Conservation (phyloP, 2,329 filamentous ascomycete genomes). For the Hypoxylon sp. region DNA sequence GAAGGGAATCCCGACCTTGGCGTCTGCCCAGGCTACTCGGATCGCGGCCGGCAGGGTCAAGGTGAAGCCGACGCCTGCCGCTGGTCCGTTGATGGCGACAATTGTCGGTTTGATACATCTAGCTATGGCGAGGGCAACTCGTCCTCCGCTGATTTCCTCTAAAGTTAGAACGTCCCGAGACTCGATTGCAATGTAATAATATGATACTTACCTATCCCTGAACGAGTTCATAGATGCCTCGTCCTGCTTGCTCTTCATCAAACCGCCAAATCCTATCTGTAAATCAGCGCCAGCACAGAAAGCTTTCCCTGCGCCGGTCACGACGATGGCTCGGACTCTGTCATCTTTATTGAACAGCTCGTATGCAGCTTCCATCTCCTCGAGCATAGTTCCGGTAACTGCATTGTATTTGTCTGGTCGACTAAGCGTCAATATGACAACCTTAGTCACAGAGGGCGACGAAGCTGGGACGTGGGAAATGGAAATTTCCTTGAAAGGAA, state of each 20-base stretch:
- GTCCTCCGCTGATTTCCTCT: background rate
- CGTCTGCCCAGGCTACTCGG: slow-evolving; percentile 4
- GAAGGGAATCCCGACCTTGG: background rate
- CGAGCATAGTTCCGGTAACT: background rate
- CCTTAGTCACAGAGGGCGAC: background rate
- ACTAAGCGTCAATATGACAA: background rate
- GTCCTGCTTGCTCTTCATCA: slow-evolving; percentile 3
- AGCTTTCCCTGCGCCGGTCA: background rate
- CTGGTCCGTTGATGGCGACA: background rate
- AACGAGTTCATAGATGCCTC: slow-evolving; percentile 3
- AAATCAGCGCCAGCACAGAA: slow-evolving; percentile 2
- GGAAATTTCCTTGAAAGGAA: slow-evolving; percentile 2
- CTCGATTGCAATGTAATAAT: background rate
- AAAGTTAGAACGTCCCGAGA: background rate
- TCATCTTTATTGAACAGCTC: slow-evolving; percentile 1
- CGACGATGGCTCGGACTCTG: background rate
- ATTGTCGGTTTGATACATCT: slow-evolving; percentile 1
- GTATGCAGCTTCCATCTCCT: slow-evolving; percentile 3
- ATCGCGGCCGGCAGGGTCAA: background rate
- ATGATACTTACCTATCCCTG: background rate
- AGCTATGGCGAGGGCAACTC: slow-evolving; percentile 1
- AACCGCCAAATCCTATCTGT: slow-evolving; percentile 1
- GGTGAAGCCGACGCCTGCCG: background rate
- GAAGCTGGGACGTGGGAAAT: background rate
- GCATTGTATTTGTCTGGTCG: slow-evolving; percentile 3